Evolutionary conservation across 2,329 filamentous ascomycete genomes (phyloP), one percentile per base, ranked within the genome.

Genomic region (Lasiodiplodia theobromae): DNA sequence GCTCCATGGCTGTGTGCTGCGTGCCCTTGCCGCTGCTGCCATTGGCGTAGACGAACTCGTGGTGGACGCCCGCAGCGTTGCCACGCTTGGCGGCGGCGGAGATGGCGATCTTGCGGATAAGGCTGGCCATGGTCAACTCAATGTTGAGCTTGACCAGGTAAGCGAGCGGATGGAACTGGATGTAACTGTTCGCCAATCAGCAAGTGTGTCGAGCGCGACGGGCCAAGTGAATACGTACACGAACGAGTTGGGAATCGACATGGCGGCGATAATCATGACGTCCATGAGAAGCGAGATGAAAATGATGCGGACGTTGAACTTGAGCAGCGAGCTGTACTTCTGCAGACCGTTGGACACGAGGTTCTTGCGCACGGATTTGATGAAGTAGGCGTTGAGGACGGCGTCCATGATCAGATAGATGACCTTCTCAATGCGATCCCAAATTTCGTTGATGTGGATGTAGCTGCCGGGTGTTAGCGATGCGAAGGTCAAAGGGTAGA

Each of bases 101-200:
- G 28, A 67, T 67, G 53, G 65, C 65, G 25, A 67, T 67, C 40
- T 81, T 81, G 23, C 74, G 80, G 69, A 86, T 83, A 23, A 86
- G 79, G 66, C 84, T 82, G 69, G 84, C 83, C 81, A 86, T 83
- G 65, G 81, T 82, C 80, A 86, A 83, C 72, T 86, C 84, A 73
- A 86, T 85, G 71, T 84, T 80, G 28, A 86, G 77, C 70, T 86
- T 86, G 69, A 83, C 76, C 25, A 84, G 75, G 72, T 84, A 85
- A 6, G 80, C 84, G 4, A 86, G 76, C 0, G 85, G 84, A 68
- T 85, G 82, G 71, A 85, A 83, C 72, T 85, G 83, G 34, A 85
- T 78, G 73, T 85, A 86, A 28, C 77, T 80, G 53, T 51, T 34
- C 7, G n/a, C 7, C 10, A 16, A 14, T 64, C 21, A 64, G 60